Conservation (phyloP, 352 stramenopile genomes). For the Blastocystis sp. region DNA sequence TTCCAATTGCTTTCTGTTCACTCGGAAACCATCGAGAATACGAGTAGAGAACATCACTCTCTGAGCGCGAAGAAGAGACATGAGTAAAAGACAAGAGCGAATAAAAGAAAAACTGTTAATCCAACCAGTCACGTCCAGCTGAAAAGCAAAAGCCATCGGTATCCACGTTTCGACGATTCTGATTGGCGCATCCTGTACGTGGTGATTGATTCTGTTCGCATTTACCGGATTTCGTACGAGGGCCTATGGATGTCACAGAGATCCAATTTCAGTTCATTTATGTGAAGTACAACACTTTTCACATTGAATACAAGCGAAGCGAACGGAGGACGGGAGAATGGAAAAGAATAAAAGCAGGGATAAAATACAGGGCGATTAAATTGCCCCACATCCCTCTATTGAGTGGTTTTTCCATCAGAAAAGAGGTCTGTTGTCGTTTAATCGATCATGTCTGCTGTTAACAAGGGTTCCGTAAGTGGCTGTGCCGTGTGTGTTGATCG, state of each 20-base stretch:
- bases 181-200: too few species aligned
- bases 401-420: not conserved
- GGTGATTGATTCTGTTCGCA: too few species aligned
- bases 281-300: too few species aligned
- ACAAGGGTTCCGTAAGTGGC: not conserved
- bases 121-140: too few species aligned
- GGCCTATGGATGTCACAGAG: too few species aligned
- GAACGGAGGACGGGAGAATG: too few species aligned
- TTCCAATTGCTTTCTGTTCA: constrained; percentile 11
- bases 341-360: not conserved
- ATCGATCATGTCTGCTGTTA: not conserved
- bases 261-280: too few species aligned
- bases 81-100: not conserved
- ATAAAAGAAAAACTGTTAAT: constrained; percentile 30
- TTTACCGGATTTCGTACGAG: too few species aligned
- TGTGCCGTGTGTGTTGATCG: not conserved
- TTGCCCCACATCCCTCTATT: not conserved
- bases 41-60: constrained; percentile 28
- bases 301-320: not conserved
- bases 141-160: too few species aligned
- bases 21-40: constrained; percentile 39
- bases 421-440: constrained; percentile 40
- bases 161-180: too few species aligned
- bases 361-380: not conserved
- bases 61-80: constrained; percentile 34